These are phyloP conservation scores for Psilocybe cyanescens DNA, from an alignment of 768 basidiomycete species.

Conservation along the genomic window DNA sequence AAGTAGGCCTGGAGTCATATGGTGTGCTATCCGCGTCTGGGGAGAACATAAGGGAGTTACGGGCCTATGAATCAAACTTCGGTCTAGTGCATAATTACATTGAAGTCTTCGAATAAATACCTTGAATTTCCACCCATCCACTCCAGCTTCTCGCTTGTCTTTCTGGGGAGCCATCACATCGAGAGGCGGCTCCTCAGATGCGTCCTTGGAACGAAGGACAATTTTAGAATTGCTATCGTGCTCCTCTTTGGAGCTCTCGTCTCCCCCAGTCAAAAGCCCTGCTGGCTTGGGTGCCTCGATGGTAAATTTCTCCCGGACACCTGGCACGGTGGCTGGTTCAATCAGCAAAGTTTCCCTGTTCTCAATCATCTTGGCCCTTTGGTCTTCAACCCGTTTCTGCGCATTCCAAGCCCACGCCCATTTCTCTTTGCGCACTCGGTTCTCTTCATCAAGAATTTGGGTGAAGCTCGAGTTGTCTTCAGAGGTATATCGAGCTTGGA, in stretches of 20 bases:
- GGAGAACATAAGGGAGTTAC: constrained; percentile 94
- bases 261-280: constrained; percentile 53
- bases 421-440: constrained; percentile 75
- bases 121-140: constrained; percentile 86
- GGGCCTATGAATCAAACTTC: constrained; percentile 54
- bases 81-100: not conserved
- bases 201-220: constrained; percentile 29
- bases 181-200: constrained; percentile 33
- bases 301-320: constrained; percentile 68
- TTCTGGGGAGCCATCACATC: constrained; percentile 86
- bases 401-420: constrained; percentile 97
- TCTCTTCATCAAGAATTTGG: constrained; percentile 89
- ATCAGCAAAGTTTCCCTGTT: constrained; percentile 72
- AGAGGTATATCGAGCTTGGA: constrained; percentile 92
- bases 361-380: constrained; percentile 67
- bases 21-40: constrained; percentile 91
- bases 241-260: constrained; percentile 26
- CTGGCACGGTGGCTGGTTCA: constrained; percentile 62
- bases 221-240: constrained; percentile 28
- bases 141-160: constrained; percentile 71
- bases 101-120: constrained; percentile 34
- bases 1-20: constrained; percentile 50
- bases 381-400: constrained; percentile 76
- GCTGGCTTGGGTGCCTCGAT: constrained; percentile 63
- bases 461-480: constrained; percentile 99